These are phyloP conservation scores for Aegilops tauschii DNA, from an alignment of 176 grass and related monocot species.

Conservation along the genomic window DNA sequence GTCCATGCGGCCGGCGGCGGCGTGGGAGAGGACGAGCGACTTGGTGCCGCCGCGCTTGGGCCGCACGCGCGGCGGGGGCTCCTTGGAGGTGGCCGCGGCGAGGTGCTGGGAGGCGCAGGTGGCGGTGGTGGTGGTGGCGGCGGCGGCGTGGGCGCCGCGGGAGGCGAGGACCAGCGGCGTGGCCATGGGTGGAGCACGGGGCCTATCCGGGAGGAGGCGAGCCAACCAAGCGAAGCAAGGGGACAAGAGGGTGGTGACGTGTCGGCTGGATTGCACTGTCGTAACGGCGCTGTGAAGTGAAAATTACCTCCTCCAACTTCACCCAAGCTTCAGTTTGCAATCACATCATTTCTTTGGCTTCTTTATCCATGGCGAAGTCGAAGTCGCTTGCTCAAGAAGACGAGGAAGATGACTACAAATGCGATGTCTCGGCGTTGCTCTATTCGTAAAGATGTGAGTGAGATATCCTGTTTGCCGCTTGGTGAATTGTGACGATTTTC, in stretches of 20 bases:
- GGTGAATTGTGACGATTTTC: too few species aligned
- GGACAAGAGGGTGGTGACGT: constrained; percentile 17
- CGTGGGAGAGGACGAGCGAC: constrained; percentile 43
- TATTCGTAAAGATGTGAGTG: too few species aligned
- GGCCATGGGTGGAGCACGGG: constrained; percentile 41
- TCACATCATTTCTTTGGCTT: background rate
- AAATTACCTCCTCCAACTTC: background rate
- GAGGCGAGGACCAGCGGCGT: constrained; percentile 41
- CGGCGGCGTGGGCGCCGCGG: constrained; percentile 28
- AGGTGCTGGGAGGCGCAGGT: constrained; percentile 16
- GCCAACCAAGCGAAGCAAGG: background rate
- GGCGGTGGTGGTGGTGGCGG: constrained; percentile 13
- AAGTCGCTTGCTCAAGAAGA: too few species aligned
- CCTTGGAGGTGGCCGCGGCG: constrained; percentile 23
- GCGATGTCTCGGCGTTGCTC: too few species aligned
- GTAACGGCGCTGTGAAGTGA: background rate
- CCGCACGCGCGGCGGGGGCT: constrained; percentile 22
- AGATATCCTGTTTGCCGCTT: too few species aligned
- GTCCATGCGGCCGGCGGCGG: constrained; percentile 53
- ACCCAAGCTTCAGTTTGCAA: background rate
- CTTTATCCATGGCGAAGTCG: too few species aligned
- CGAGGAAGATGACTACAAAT: too few species aligned
- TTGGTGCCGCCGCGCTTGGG: constrained; percentile 34
- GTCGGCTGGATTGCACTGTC: constrained; percentile 5
- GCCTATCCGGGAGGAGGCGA: background rate